Evolutionary conservation across 2,329 filamentous ascomycete species (phyloP).

Genomic region (Fusarium sp.): DNA sequence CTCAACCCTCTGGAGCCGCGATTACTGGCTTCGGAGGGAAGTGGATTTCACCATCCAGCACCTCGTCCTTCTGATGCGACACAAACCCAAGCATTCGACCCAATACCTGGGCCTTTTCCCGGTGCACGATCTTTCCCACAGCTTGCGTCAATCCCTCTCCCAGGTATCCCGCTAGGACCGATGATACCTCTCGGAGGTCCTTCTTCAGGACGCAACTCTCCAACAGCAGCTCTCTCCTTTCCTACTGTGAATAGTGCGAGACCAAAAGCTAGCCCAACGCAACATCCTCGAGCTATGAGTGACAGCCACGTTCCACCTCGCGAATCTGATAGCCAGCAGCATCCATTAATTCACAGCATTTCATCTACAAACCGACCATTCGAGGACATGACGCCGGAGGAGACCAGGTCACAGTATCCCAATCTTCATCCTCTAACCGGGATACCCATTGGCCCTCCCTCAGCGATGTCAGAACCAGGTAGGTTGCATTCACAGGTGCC

Average conservation of each 20-base stretch:
- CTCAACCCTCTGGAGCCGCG: constrained; percentile 52
- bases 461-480: constrained; percentile 42
- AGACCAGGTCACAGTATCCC: constrained; percentile 40
- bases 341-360: constrained; percentile 32
- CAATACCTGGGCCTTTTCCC: constrained; percentile 39
- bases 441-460: constrained; percentile 37
- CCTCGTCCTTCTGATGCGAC: constrained; percentile 37
- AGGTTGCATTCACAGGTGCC: constrained; percentile 53
- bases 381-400: constrained; percentile 44
- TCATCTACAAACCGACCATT: constrained; percentile 50
- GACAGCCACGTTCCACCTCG: constrained; percentile 42
- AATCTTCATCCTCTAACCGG: constrained; percentile 42
- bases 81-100: constrained; percentile 23
- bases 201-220: constrained; percentile 49
- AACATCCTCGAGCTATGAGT: constrained; percentile 45
- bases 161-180: constrained; percentile 47
- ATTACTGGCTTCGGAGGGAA: constrained; percentile 30
- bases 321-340: constrained; percentile 41
- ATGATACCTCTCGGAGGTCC: constrained; percentile 44
- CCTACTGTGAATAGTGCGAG: constrained; percentile 45
- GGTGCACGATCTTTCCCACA: constrained; percentile 42
- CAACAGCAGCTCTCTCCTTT: constrained; percentile 47
- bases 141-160: constrained; percentile 48
- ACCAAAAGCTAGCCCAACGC: constrained; percentile 48
- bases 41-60: constrained; percentile 13